Evolutionary conservation across 1,284 basidiomycete species (phyloP), one percentile per base, ranked within the genome.

Genomic region (Boletus putidus): DNA sequence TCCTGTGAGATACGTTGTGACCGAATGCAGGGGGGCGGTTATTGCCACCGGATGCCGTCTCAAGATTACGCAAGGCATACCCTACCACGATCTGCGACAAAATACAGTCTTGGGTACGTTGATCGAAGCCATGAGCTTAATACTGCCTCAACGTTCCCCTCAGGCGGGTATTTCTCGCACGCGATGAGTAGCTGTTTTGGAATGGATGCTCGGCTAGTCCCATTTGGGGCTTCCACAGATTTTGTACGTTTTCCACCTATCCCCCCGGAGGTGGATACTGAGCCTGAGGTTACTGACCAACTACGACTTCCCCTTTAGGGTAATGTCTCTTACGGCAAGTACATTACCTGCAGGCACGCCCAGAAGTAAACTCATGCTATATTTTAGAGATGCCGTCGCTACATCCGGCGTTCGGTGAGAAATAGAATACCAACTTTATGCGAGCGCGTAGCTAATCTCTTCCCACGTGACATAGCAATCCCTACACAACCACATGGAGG

Each of bases 31-130:
- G 64, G 91, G 87, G 18, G 91, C 87, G 4, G 84, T 83, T 9
- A 75, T 84, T 31, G 87, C 89, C 2, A 91, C 90, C 5, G 83
- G 82, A 4, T 92, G 91, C 71, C 78, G 74, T 49, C 76, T 86
- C 54, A 78, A 84, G 48, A 71, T 88, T 53, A 75, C 76, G 6
- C 62, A 70, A 21, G 74, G 71, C 33, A 60, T 61, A 16, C 65
- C 79, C 25, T 82, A 82, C 64, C 78, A 78, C 61, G 87, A 91
- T 46, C 70, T 91, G 42, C 77, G 79, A 48, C 86, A 90, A 70
- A 90, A 90, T 62, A 65, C 72, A 48, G 78, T 77, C 4, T 78
- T 90, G 35, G 81, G 87, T 85, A 66, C 53, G 76, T 73, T 54
- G 29, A 12, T 50, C 53, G 42, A 48, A 49, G 40, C 21, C 36